A percentile compares a stretch with the other conserved stretches of the same genome.
Evolutionary conservation across 139 green algal species (phyloP).

Genomic region (Auxenochlorella pyrenoidosa): DNA sequence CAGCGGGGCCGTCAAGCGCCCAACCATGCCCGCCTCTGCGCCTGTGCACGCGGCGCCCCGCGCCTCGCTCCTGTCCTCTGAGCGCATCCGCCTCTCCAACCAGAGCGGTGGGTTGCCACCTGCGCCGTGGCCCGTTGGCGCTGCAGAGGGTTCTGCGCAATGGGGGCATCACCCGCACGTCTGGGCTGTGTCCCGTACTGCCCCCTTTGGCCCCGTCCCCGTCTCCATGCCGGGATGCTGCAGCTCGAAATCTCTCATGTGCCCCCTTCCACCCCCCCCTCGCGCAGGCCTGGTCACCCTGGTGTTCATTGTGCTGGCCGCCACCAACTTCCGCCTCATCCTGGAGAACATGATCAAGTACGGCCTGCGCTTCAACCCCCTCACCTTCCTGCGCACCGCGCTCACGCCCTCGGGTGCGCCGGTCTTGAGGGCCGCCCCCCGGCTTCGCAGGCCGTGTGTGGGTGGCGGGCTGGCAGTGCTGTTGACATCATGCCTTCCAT

Average conservation of each 20-base stretch:
- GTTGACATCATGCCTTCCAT: too few relatives aligned
- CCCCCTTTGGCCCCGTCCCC: too few relatives aligned
- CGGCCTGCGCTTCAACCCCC: slow-evolving; percentile 74
- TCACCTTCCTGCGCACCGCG: slow-evolving; percentile 53
- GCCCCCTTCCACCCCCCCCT: not conserved
- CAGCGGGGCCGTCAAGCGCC: not conserved
- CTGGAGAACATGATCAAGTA: slow-evolving; percentile 93
- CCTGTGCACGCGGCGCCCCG: slow-evolving; percentile 62
- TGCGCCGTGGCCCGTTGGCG: too few relatives aligned
- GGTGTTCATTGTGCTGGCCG: slow-evolving; percentile 75
- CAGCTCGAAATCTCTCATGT: too few relatives aligned
- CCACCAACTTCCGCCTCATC: slow-evolving; percentile 84
- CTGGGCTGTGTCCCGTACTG: too few relatives aligned
- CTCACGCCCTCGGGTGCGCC: slow-evolving; percentile 42
- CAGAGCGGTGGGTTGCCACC: slow-evolving; percentile 26
- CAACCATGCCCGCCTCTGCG: slow-evolving; percentile 54
- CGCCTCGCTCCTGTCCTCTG: slow-evolving; percentile 66
- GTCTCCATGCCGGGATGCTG: too few relatives aligned
- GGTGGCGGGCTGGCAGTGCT: too few relatives aligned
- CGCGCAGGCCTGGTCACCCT: slow-evolving; percentile 79
- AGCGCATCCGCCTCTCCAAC: slow-evolving; percentile 66
- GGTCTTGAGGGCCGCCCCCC: too few relatives aligned
- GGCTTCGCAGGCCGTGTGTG: too few relatives aligned
- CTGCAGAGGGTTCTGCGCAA: too few relatives aligned
- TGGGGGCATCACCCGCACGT: too few relatives aligned